Conservation (phyloP, 306 rosid species). For the Fagus crenata region DNA sequence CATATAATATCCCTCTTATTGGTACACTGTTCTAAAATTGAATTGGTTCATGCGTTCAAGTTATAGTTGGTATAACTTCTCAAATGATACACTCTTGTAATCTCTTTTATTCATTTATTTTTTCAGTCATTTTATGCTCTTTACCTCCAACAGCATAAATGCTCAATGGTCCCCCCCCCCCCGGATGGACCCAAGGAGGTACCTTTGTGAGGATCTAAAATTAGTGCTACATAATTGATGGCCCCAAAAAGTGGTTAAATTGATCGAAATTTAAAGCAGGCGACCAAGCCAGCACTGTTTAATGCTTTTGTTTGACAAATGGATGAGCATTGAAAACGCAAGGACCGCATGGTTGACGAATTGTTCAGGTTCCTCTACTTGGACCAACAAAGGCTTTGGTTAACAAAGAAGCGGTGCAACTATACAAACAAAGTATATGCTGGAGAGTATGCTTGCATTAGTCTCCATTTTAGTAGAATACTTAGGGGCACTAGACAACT, state of each 20-base stretch:
- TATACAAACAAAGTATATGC: background rate
- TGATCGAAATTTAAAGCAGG: background rate
- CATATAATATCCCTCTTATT: background rate
- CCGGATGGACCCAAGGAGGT: background rate
- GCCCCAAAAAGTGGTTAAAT: background rate
- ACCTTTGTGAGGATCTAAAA: background rate
- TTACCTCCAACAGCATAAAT: too few relatives aligned
- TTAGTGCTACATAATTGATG: background rate
- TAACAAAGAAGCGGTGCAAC: background rate
- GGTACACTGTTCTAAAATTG: background rate
- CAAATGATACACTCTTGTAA: too few relatives aligned
- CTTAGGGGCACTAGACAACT: too few relatives aligned
- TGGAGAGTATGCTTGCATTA: background rate
- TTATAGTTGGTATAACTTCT: too few relatives aligned
- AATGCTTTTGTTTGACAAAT: background rate
- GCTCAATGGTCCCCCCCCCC: slow-evolving; percentile 2
- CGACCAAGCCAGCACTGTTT: background rate
- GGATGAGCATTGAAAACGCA: background rate
- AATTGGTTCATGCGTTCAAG: background rate
- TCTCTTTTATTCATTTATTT: too few relatives aligned
- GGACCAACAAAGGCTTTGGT: background rate
- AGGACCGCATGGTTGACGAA: background rate
- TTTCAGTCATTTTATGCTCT: too few relatives aligned
- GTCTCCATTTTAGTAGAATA: background rate
- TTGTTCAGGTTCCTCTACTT: background rate